These are phyloP conservation scores for Aspergillus fumigatus DNA, from an alignment of 2,329 filamentous ascomycete genomes.

Conservation along the genomic window DNA sequence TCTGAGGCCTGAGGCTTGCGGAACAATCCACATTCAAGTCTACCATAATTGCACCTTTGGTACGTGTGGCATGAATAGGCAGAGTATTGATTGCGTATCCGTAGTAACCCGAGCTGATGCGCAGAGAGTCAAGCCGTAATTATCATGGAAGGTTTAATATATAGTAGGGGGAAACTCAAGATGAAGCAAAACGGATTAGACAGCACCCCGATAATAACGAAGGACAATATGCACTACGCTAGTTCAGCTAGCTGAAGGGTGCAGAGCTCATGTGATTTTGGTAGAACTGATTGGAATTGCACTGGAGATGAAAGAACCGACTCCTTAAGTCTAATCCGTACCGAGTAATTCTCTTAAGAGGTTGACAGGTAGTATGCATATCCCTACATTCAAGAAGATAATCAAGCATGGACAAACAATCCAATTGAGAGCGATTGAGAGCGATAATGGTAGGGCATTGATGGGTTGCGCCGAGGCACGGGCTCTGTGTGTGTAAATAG, in stretches of 20 bases:
- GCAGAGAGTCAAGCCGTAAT: too few relatives aligned
- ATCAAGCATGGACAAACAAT: background rate
- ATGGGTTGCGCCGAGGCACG: background rate
- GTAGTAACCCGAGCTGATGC: background rate
- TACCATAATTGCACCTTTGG: background rate
- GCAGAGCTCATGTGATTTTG: background rate
- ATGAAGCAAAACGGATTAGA: background rate
- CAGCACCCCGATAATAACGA: background rate
- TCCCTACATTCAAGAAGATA: background rate
- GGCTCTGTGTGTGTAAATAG: background rate
- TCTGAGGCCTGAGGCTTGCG: background rate
- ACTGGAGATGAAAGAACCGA: background rate
- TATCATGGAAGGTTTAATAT: background rate
- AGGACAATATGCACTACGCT: background rate
- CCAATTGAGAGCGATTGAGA: background rate
- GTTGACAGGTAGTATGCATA: background rate
- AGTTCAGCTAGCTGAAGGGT: background rate
- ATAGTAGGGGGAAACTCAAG: background rate
- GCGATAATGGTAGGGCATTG: background rate
- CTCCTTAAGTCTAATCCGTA: too few relatives aligned
- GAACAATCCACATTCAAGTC: background rate
- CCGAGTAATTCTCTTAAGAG: background rate
- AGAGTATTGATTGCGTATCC: background rate
- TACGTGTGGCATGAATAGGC: background rate
- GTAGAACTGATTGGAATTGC: background rate